Evolutionary conservation across 2,329 filamentous ascomycete genomes (phyloP).

Genomic region (Chaetoscypha palmicola): DNA sequence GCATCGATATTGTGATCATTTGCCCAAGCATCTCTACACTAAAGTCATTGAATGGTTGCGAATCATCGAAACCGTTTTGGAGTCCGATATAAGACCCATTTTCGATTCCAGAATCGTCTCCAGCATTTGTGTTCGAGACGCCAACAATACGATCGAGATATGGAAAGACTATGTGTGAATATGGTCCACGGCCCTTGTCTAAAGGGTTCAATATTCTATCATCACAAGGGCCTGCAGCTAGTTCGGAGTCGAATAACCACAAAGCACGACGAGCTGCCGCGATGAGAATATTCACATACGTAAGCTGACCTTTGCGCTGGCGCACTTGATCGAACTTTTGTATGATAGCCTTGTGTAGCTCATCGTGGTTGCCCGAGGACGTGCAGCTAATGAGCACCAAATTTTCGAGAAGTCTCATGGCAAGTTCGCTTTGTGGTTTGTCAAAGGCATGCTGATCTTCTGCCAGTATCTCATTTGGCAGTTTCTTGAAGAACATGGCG

Average conservation of each 20-base stretch:
- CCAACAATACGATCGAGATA: constrained; percentile 2
- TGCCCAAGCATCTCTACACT: constrained; percentile 12
- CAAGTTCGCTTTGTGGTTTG: constrained; percentile 8
- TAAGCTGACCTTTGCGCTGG: constrained; percentile 12
- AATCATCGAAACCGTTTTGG: constrained; percentile 2
- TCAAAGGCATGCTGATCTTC: background rate
- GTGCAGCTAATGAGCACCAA: constrained; percentile 1
- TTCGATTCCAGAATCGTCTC: no score
- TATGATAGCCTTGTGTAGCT: background rate
- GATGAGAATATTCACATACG: constrained; percentile 21
- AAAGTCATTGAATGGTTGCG: constrained; percentile 5
- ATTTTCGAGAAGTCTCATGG: constrained; percentile 7
- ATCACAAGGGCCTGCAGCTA: background rate
- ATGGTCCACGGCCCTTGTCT: background rate
- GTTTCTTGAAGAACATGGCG: constrained; percentile 18
- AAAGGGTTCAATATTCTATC: background rate
- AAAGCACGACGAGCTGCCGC: constrained; percentile 21
- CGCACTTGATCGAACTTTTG: background rate
- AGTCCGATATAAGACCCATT: constrained; percentile 3
- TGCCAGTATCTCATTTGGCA: constrained; percentile 16
- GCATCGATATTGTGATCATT: constrained; percentile 9
- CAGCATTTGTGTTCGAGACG: background rate
- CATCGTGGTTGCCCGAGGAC: background rate
- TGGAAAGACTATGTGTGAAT: constrained; percentile 3
- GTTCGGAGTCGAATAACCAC: constrained; percentile 18